phyloP scores from a whole-genome alignment of 2,329 filamentous ascomycete genomes.

The Pseudogymnoascus sp. region DNA sequence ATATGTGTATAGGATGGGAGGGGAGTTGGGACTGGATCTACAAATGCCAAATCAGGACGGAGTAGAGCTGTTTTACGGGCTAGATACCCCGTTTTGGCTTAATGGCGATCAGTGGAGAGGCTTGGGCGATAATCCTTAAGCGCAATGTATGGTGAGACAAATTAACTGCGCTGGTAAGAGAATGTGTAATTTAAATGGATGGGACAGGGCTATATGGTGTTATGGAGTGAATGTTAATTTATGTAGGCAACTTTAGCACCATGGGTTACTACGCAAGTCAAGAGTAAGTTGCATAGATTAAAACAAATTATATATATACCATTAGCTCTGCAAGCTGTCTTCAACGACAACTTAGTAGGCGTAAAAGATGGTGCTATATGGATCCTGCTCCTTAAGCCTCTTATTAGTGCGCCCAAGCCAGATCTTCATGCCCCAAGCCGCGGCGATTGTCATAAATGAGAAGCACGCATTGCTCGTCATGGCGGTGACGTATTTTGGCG shows the following conservation, averaged over 20 bases:
- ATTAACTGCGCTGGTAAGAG: not conserved
- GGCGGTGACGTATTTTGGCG: constrained; percentile 28
- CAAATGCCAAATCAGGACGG: constrained; percentile 7
- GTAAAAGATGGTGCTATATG: not conserved
- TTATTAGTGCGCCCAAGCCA: constrained; percentile 28
- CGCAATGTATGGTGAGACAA: not conserved
- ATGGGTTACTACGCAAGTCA: not conserved
- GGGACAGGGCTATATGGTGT: not conserved
- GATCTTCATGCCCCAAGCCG: constrained; percentile 29
- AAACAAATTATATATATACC: not conserved
- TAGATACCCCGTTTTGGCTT: constrained; percentile 12
- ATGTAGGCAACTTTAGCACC: not conserved
- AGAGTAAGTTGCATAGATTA: not conserved
- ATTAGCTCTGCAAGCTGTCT: not conserved
- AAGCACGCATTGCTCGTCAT: constrained; percentile 21
- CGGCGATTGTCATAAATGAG: constrained; percentile 26
- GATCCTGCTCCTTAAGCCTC: constrained; percentile 15
- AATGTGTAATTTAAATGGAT: not conserved
- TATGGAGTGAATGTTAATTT: not conserved
- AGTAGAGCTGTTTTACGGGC: constrained; percentile 3
- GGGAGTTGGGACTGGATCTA: not conserved
- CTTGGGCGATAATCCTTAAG: not conserved
- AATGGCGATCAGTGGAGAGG: constrained; percentile 10
- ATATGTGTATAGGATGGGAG: constrained; percentile 5
- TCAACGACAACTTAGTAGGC: not conserved